These are phyloP conservation scores for Sisymbrium altissimum DNA, from an alignment of 345 rosid genomes.

Conservation along the genomic window DNA sequence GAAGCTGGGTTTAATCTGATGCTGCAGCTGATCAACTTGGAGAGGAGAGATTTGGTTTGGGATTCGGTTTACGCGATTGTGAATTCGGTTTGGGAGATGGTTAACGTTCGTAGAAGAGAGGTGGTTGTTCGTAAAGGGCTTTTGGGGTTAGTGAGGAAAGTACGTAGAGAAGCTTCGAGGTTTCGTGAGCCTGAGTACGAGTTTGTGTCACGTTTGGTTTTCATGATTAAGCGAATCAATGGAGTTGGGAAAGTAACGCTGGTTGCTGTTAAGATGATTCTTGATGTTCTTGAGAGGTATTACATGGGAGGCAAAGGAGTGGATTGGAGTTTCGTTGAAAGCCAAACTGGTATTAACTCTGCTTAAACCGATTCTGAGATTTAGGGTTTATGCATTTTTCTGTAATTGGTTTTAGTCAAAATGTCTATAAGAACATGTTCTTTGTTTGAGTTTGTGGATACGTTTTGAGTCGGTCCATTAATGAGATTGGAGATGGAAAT, in stretches of 20 bases:
- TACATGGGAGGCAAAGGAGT: conserved; percentile 5
- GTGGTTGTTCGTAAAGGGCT: conserved; percentile 20
- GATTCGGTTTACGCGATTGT: conserved; percentile 14
- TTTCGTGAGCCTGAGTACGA: conserved; percentile 21
- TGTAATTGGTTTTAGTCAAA: neutral
- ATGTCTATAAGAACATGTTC: neutral
- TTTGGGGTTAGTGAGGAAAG: neutral
- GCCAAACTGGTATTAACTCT: neutral
- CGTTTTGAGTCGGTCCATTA: neutral
- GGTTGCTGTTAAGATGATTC: neutral
- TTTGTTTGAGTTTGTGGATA: neutral
- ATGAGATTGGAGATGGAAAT: neutral
- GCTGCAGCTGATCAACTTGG: neutral
- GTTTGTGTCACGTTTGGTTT: conserved; percentile 16
- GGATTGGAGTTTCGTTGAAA: neutral
- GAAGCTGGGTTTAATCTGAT: conserved; percentile 19
- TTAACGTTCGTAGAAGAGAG: neutral
- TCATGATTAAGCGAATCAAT: neutral
- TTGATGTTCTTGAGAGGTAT: conserved; percentile 16
- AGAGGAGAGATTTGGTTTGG: neutral
- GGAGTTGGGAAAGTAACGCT: conserved; percentile 2
- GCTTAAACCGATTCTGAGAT: neutral
- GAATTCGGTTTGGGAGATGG: conserved; percentile 20
- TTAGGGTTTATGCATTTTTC: neutral
- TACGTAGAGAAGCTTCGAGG: conserved; percentile 23